These are phyloP conservation scores for Typha latifolia DNA, from an alignment of 176 grass and related monocot species.

Conservation along the genomic window DNA sequence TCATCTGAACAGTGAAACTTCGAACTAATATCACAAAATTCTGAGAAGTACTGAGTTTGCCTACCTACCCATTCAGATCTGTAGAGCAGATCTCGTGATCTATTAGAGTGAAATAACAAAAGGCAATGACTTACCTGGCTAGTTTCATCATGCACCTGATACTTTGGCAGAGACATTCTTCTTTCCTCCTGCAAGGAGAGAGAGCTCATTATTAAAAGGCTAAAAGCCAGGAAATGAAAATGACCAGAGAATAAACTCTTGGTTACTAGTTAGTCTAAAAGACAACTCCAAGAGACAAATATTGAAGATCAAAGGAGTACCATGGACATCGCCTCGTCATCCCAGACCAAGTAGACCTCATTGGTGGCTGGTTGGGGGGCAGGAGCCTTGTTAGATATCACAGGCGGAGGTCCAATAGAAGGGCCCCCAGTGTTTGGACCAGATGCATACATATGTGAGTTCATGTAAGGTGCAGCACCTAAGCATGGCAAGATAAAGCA, in stretches of 20 bases:
- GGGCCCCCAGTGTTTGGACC: slow-evolving; percentile 45
- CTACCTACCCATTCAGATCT: slow-evolving; percentile 12
- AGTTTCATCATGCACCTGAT: slow-evolving; percentile 99
- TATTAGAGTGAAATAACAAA: slow-evolving; percentile 35
- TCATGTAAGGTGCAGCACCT: slow-evolving; percentile 22
- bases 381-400: slow-evolving; percentile 52
- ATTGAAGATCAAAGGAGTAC: slow-evolving; percentile 26
- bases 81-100: slow-evolving; percentile 7
- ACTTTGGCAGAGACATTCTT: slow-evolving; percentile 66
- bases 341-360: slow-evolving; percentile 95
- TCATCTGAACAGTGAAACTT: neutral
- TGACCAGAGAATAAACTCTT: neutral
- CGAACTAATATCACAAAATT: neutral
- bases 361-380: slow-evolving; percentile 48
- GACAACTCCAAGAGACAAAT: slow-evolving; percentile 5
- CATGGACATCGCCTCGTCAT: slow-evolving; percentile 99
- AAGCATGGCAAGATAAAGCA: slow-evolving; percentile 13
- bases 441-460: slow-evolving; percentile 36
- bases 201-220: slow-evolving; percentile 18
- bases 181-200: slow-evolving; percentile 77
- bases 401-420: slow-evolving; percentile 33
- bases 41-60: neutral
- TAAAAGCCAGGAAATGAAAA: slow-evolving; percentile 4
- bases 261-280: slow-evolving; percentile 5
- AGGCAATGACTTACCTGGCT: slow-evolving; percentile 95